A percentile compares a stretch with the other conserved stretches of the same genome.
These are phyloP conservation scores for Veloboletus limbatus DNA, from an alignment of 1,284 basidiomycete genomes.

Conservation along the genomic window DNA sequence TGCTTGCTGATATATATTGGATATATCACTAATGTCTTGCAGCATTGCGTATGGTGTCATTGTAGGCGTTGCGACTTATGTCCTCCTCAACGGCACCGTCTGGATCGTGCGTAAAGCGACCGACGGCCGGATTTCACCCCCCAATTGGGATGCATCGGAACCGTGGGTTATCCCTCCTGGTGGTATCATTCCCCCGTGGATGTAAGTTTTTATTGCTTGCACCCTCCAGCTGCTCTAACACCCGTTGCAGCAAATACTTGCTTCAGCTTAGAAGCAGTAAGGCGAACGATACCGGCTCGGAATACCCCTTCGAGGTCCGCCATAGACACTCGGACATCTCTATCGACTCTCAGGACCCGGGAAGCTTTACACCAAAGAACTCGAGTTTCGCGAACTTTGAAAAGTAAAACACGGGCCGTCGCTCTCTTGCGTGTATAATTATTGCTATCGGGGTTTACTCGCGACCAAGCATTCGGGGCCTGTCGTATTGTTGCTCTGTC, in stretches of 20 bases:
- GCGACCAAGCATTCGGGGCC: constrained; percentile 19
- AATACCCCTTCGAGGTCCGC: constrained; percentile 32
- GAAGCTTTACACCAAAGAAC: constrained; percentile 24
- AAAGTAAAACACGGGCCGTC: constrained; percentile 25
- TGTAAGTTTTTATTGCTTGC: constrained; percentile 42
- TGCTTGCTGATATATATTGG: constrained; percentile 5
- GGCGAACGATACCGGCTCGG: constrained; percentile 11
- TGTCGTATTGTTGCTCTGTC: constrained; percentile 18
- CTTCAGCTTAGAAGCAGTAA: constrained; percentile 8
- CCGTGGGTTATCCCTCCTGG: constrained; percentile 69
- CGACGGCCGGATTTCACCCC: constrained; percentile 64
- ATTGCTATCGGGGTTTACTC: constrained; percentile 12
- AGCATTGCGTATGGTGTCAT: constrained; percentile 92
- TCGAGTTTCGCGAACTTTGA: constrained; percentile 31
- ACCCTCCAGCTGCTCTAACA: background rate
- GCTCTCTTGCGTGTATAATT: background rate
- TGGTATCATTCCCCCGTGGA: constrained; percentile 67
- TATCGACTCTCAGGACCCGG: constrained; percentile 31
- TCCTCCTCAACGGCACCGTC: constrained; percentile 73
- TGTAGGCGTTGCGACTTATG: constrained; percentile 70
- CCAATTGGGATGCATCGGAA: constrained; percentile 62
- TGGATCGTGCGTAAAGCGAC: constrained; percentile 54
- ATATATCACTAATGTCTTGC: constrained; percentile 20
- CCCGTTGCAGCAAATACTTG: constrained; percentile 23
- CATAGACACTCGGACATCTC: constrained; percentile 33